Evolutionary conservation across 345 rosid genomes (phyloP).

Genomic region (Excoecaria cochinchinensis): DNA sequence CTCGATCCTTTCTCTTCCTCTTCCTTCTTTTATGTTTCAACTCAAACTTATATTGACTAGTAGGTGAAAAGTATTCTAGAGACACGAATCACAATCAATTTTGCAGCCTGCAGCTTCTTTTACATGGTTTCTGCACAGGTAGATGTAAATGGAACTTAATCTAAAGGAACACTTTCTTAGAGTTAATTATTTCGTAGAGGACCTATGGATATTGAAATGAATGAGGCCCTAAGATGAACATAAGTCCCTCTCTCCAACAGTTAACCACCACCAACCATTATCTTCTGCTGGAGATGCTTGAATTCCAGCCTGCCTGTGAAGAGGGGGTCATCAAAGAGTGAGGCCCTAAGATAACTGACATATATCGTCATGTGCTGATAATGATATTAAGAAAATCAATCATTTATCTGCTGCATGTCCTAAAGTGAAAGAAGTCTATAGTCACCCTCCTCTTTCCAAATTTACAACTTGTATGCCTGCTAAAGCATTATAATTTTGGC

Average conservation of each 20-base stretch:
- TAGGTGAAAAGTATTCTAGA: neutral
- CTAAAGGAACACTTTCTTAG: neutral
- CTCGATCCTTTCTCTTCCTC: neutral
- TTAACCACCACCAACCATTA: neutral
- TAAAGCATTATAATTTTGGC: neutral
- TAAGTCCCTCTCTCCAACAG: constrained; percentile 4
- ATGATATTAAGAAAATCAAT: neutral
- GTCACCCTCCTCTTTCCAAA: neutral
- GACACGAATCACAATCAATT: neutral
- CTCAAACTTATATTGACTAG: neutral
- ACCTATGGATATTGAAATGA: neutral
- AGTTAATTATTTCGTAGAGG: neutral
- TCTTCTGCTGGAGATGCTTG: neutral
- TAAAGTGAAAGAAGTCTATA: neutral
- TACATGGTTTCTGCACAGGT: neutral
- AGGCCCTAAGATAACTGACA: neutral
- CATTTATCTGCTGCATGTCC: neutral
- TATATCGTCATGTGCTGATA: neutral
- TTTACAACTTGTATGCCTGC: neutral
- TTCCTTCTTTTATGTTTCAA: neutral
- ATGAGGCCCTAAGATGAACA: constrained; percentile 1
- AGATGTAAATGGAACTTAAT: neutral
- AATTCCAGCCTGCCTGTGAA: neutral
- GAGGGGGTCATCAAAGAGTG: neutral
- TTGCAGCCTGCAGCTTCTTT: constrained; percentile 10